phyloP scores from a whole-genome alignment of 176 grass and related monocot genomes.

The Elymus sibiricus region DNA sequence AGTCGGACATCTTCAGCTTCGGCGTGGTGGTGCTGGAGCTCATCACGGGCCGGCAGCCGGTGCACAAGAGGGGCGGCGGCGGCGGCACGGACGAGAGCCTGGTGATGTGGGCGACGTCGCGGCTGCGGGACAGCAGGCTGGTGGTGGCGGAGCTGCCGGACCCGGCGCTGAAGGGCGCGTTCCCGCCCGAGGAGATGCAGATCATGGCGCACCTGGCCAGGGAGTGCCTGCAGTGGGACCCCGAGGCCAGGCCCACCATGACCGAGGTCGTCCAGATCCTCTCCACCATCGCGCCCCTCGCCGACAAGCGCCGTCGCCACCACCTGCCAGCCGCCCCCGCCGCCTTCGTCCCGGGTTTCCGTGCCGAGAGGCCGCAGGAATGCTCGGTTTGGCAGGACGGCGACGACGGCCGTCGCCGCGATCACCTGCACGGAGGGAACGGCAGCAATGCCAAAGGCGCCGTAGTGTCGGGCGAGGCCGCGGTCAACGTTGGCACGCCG shows the following conservation, averaged over 20 bases:
- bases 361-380: conserved; percentile 26
- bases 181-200: conserved; percentile 91
- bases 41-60: too few species aligned
- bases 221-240: conserved; percentile 97
- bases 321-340: background rate
- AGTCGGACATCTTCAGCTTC: too few species aligned
- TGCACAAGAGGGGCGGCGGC: too few species aligned
- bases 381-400: conserved; percentile 14
- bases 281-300: conserved; percentile 56
- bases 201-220: conserved; percentile 86
- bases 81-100: conserved; percentile 77
- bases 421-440: background rate
- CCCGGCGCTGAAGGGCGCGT: conserved; percentile 52
- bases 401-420: background rate
- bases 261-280: conserved; percentile 91
- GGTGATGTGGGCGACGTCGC: conserved; percentile 62
- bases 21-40: too few species aligned
- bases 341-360: background rate
- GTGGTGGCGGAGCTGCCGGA: conserved; percentile 85
- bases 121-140: conserved; percentile 61
- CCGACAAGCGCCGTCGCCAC: conserved; percentile 39
- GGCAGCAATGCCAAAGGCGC: conserved; percentile 7
- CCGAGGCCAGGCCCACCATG: conserved; percentile 85
- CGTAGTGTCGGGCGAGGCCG: too few species aligned
- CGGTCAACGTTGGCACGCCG: conserved; percentile 13